Evolutionary conservation across 331 rosid genomes (phyloP).

Genomic region (Quercus tomentella): DNA sequence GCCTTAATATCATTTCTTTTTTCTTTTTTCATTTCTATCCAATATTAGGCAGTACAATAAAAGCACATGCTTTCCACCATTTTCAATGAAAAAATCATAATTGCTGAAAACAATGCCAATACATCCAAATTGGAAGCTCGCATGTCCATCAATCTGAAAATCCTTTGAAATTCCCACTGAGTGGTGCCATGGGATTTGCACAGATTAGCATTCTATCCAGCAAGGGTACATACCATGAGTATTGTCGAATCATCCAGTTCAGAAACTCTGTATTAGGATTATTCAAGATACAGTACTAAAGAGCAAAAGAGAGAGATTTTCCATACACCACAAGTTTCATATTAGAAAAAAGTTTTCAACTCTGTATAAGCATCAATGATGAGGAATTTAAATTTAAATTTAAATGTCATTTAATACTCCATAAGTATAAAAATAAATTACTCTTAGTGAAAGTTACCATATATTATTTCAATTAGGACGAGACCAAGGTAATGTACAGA

Average conservation of each 20-base stretch:
- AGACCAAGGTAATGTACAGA: constrained; percentile 20
- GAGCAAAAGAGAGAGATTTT: neutral
- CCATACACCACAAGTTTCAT: neutral
- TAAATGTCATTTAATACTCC: neutral
- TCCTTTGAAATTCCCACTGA: constrained; percentile 5
- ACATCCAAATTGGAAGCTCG: neutral
- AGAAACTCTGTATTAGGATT: constrained; percentile 5
- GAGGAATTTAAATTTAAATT: neutral
- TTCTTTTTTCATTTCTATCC: no score
- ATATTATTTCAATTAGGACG: constrained; percentile 1
- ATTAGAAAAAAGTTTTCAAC: neutral
- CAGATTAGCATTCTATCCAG: constrained; percentile 6
- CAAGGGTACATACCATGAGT: neutral
- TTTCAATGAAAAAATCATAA: neutral
- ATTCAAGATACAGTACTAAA: neutral
- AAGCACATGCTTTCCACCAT: neutral
- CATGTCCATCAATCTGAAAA: constrained; percentile 2
- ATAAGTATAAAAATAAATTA: neutral
- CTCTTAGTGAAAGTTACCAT: neutral
- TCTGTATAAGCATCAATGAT: neutral
- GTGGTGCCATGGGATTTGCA: constrained; percentile 4
- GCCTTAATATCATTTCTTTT: no score
- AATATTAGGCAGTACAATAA: neutral
- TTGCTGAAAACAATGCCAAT: neutral
- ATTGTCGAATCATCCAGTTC: neutral